Base-by-base conservation (phyloP, 164 flowering plant species). In the Vitis riparia region DNA sequence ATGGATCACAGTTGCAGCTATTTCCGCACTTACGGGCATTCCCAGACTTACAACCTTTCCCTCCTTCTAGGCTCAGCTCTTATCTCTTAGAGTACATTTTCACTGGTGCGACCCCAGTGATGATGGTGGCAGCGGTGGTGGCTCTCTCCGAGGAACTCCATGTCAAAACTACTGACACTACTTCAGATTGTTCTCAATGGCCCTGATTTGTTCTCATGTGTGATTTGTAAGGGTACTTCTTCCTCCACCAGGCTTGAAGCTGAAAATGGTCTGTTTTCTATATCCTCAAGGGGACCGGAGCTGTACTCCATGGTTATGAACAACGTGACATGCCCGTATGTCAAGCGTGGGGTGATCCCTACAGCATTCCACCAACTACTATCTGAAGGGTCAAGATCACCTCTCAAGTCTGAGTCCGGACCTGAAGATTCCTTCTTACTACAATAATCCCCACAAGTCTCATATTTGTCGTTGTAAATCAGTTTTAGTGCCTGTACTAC, bases 401-500 rank as follows among this genome's bases (percentile, higher is more conserved):
- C 87, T 75, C 76, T 91, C 47, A 75, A 84, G 32, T 86, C 92
- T 1, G 85, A 84, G 50, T 87, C 97, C 2, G 68, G 82, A 63
- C 66, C 81, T 32, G 94, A 93, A n/a, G 97, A 89, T 51, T 83
- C 97, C 74, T 77, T 88, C 68, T 77, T 89, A 73, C 94, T 91
- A 72, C 75, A 80, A 50, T 73, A 82, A 74, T 89, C 92, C 13
- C 74, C 91, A 62, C 89, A 76, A 12, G 87, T 81, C 70, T 84
- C 98, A 47, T 91, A 95, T 1, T 77, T 67, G 67, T 92, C 97
- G 19, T 89, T 92, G 78, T 85, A 94, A 58, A 94, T 86, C 58
- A 94, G 90, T 76, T 94, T 92, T 48, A 94, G 81, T 3, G 98
- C 97, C 73, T 94, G 98, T 71, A 92, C 98, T 11, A 94, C 98